Evolutionary conservation across 2,329 filamentous ascomycete genomes (phyloP).

Genomic region (Alternaria infectoria): DNA sequence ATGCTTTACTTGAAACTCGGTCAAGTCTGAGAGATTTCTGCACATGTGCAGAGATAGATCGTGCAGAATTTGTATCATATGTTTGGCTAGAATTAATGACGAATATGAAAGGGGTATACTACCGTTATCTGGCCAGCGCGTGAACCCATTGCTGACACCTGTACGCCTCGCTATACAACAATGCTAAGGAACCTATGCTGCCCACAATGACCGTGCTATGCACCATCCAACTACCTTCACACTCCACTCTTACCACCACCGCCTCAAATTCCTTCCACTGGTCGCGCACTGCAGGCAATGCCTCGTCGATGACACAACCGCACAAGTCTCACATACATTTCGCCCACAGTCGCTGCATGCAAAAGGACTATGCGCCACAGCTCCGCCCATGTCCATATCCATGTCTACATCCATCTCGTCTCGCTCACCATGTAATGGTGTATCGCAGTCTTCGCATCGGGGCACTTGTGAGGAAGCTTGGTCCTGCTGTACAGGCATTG

Average conservation of each 20-base stretch:
- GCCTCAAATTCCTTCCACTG: conserved; percentile 14
- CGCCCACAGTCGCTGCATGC: conserved; percentile 49
- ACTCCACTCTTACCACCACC: conserved; percentile 18
- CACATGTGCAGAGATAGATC: background rate
- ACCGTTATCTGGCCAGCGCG: background rate
- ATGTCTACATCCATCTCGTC: conserved; percentile 50
- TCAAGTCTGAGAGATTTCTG: background rate
- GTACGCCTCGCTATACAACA: conserved; percentile 16
- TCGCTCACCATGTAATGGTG: conserved; percentile 32
- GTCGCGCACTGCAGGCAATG: conserved; percentile 53
- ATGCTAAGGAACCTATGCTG: conserved; percentile 2
- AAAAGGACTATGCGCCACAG: conserved; percentile 34
- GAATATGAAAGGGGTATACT: background rate
- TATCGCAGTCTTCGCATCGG: conserved; percentile 56
- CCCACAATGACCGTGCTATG: background rate
- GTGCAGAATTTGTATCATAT: background rate
- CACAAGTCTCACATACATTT: conserved; percentile 52
- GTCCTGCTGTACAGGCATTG: conserved; percentile 15
- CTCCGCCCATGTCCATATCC: conserved; percentile 41
- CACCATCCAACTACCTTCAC: background rate
- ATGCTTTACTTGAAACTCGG: background rate
- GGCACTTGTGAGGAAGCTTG: conserved; percentile 15
- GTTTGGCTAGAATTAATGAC: background rate
- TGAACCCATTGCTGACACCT: background rate
- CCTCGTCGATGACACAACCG: conserved; percentile 46